Evolutionary conservation across 345 rosid genomes (phyloP).

Genomic region (Jatropha curcas): DNA sequence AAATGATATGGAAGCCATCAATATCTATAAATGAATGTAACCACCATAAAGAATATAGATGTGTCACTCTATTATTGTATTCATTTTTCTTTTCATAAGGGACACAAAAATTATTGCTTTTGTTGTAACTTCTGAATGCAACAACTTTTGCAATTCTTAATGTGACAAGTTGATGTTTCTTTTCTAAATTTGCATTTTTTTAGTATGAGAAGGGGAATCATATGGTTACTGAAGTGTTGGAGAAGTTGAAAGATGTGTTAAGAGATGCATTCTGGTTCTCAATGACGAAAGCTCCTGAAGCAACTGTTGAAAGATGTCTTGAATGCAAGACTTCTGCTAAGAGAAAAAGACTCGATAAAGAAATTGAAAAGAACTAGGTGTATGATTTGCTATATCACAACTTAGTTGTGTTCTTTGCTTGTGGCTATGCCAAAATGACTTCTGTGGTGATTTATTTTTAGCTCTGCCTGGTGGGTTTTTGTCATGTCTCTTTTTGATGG

Average conservation of each 20-base stretch:
- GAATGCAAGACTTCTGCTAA: conserved; percentile 7
- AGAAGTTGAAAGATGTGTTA: conserved; percentile 20
- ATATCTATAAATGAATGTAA: too few species aligned
- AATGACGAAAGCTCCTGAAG: not conserved
- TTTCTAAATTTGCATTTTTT: not conserved
- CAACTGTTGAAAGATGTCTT: not conserved
- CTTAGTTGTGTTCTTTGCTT: not conserved
- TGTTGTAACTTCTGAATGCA: too few species aligned
- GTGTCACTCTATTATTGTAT: too few species aligned
- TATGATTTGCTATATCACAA: not conserved
- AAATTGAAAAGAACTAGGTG: not conserved
- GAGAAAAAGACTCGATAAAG: conserved; percentile 6
- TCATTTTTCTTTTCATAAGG: too few species aligned
- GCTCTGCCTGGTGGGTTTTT: not conserved
- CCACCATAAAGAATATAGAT: too few species aligned
- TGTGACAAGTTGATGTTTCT: not conserved
- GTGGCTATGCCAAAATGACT: too few species aligned
- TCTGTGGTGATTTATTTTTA: not conserved
- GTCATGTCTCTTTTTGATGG: not conserved
- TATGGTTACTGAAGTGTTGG: not conserved
- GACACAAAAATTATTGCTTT: too few species aligned
- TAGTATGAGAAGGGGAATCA: conserved; percentile 20
- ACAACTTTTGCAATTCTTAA: not conserved
- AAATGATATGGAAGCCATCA: too few species aligned
- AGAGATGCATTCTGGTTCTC: not conserved